These are phyloP conservation scores for slime mould (Dictyostelium discoideum) DNA, from an alignment of 78 protist species.

Conservation along the genomic window dicty_2.7 NC_007089.4:2522501-2523000, in stretches of 20 bases:
- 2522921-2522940: slow-evolving; percentile 22
- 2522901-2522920: slow-evolving; percentile 47
- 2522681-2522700: slow-evolving; percentile 47
- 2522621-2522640: slow-evolving; percentile 65
- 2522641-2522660: slow-evolving; percentile 52
- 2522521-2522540: neutral
- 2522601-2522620: slow-evolving; percentile 64
- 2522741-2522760: slow-evolving; percentile 47
- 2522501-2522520: neutral
- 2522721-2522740: slow-evolving; percentile 75
- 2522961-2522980: slow-evolving; percentile 34
- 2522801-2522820: slow-evolving; percentile 52
- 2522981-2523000: slow-evolving; percentile 47
- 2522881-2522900: slow-evolving; percentile 40
- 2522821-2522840: slow-evolving; percentile 66
- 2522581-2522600: slow-evolving; percentile 54
- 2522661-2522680: slow-evolving; percentile 10
- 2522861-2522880: slow-evolving; percentile 71
- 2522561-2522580: slow-evolving; percentile 8
- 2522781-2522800: slow-evolving; percentile 66
- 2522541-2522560: slow-evolving; percentile 10
- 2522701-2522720: slow-evolving; percentile 67
- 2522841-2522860: slow-evolving; percentile 51
- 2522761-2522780: slow-evolving; percentile 52
- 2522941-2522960: slow-evolving; percentile 31